phyloP scores from a whole-genome alignment of 2,329 filamentous ascomycete genomes.

The Tolypocladium album region DNA sequence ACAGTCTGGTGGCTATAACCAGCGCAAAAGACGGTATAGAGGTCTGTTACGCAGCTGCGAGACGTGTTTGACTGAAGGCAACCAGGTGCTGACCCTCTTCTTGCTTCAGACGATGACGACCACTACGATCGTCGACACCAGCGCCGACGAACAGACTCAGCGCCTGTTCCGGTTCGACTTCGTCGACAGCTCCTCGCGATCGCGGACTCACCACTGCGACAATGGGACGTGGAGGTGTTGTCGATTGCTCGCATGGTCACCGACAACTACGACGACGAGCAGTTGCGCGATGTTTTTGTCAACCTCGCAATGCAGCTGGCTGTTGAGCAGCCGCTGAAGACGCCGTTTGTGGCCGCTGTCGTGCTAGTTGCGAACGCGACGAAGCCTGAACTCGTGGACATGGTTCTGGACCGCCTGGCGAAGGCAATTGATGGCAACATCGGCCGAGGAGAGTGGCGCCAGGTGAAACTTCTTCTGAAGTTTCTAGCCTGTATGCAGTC shows the following conservation, averaged over 20 bases:
- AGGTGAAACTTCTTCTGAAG: conserved; percentile 82
- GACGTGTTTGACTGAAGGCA: neutral
- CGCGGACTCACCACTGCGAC: conserved; percentile 70
- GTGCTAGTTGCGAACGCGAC: conserved; percentile 69
- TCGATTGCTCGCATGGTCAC: conserved; percentile 65
- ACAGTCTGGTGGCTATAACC: conserved; percentile 41
- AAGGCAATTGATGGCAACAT: conserved; percentile 56
- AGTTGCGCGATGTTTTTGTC: conserved; percentile 62
- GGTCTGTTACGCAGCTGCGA: conserved; percentile 38
- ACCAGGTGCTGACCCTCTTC: neutral
- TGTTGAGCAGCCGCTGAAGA: conserved; percentile 91
- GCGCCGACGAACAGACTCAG: conserved; percentile 61
- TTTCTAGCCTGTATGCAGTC: conserved; percentile 81
- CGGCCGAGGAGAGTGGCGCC: conserved; percentile 69
- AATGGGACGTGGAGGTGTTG: conserved; percentile 68
- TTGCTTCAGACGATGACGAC: conserved; percentile 54
- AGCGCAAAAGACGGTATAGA: conserved; percentile 70
- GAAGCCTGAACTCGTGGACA: conserved; percentile 62
- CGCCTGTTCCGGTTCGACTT: conserved; percentile 57
- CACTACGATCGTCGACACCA: conserved; percentile 64
- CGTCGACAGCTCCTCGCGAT: conserved; percentile 70
- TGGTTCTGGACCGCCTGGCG: conserved; percentile 56
- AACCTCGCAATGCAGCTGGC: conserved; percentile 66
- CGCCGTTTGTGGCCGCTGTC: conserved; percentile 83
- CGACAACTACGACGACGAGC: conserved; percentile 78